Conservation (phyloP, 1,284 basidiomycete genomes). For the Flammula alnicola region DNA sequence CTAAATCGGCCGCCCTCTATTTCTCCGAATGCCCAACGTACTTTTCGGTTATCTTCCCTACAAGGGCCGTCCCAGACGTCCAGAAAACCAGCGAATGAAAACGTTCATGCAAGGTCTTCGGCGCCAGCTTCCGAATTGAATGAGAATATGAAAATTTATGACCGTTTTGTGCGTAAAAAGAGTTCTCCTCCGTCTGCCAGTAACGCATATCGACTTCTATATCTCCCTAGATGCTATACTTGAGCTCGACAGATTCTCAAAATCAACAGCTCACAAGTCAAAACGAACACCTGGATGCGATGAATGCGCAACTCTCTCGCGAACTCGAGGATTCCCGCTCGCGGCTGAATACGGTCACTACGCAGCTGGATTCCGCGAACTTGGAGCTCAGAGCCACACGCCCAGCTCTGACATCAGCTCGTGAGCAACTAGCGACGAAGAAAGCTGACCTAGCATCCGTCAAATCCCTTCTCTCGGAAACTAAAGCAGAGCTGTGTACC, state of each 20-base stretch:
- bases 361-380: constrained; percentile 7
- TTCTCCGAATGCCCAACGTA: not conserved
- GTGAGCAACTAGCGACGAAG: constrained; percentile 16
- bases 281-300: constrained; percentile 7
- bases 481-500: constrained; percentile 8
- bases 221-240: constrained; percentile 5
- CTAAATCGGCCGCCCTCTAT: constrained; percentile 6
- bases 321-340: constrained; percentile 16
- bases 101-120: not conserved
- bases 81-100: not conserved
- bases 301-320: constrained; percentile 11
- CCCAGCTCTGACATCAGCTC: constrained; percentile 7
- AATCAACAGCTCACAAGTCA: constrained; percentile 8
- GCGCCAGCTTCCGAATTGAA: not conserved
- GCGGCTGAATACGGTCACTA: constrained; percentile 1
- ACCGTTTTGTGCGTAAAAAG: constrained; percentile 4
- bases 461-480: constrained; percentile 4
- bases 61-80: not conserved
- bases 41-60: constrained; percentile 1
- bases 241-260: constrained; percentile 3
- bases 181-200: not conserved
- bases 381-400: constrained; percentile 14
- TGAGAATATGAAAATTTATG: not conserved
- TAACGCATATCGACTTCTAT: not conserved
- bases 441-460: constrained; percentile 14